phyloP scores from a whole-genome alignment of 495 filamentous ascomycete species.

The Annulohypoxylon bovei region DNA sequence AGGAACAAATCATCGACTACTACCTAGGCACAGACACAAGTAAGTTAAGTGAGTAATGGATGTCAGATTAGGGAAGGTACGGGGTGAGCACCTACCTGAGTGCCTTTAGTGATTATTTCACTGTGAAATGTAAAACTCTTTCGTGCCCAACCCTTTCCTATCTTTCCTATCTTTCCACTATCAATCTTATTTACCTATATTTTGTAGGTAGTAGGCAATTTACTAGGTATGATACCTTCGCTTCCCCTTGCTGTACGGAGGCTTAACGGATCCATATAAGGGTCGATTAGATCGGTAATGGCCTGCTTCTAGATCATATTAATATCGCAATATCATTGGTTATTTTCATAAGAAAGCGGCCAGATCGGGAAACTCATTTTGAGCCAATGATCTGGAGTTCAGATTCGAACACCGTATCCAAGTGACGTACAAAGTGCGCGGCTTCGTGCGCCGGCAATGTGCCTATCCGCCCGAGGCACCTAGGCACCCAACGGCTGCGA shows the following conservation, averaged over 20 bases:
- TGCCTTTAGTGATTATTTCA: background rate
- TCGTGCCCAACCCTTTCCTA: background rate
- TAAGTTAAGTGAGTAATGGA: background rate
- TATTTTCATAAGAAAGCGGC: background rate
- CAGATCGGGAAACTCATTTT: conserved; percentile 21
- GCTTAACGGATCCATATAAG: background rate
- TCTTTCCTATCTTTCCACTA: too few relatives aligned
- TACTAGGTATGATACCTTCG: background rate
- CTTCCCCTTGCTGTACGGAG: background rate
- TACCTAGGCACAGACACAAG: background rate
- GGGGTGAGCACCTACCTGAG: background rate
- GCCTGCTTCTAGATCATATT: background rate
- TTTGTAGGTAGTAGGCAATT: too few relatives aligned
- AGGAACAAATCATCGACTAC: background rate
- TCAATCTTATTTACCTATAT: too few relatives aligned
- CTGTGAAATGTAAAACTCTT: background rate
- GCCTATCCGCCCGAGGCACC: conserved; percentile 33
- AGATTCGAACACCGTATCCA: conserved; percentile 7
- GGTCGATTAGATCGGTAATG: background rate
- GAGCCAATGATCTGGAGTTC: background rate
- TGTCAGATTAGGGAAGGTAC: background rate
- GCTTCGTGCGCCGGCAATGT: conserved; percentile 31
- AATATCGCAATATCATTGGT: conserved; percentile 12
- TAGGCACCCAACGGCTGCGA: conserved; percentile 29
- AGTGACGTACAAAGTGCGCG: conserved; percentile 21